Evolutionary conservation across 1,139 yeast genomes (phyloP).

Genomic region (Hemisphaericaspora xylofermentans): DNA sequence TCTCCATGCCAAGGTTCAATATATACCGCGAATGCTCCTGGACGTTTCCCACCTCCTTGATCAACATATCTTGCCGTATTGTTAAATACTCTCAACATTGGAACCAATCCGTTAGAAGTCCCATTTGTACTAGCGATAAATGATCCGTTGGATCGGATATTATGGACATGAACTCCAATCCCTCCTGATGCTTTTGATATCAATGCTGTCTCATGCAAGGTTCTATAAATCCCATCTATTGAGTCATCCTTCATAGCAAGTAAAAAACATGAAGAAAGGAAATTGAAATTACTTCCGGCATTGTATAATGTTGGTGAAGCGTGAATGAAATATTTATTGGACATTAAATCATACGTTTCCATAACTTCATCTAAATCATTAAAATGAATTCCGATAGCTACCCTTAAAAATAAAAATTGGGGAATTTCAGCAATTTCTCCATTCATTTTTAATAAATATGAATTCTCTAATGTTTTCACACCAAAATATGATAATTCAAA

Average conservation of each 20-base stretch:
- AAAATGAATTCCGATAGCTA: conserved; percentile 53
- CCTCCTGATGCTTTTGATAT: conserved; percentile 63
- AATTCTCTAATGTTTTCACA: conserved; percentile 49
- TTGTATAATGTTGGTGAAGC: conserved; percentile 58
- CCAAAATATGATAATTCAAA: conserved; percentile 50
- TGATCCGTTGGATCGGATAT: conserved; percentile 51
- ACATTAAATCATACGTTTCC: conserved; percentile 54
- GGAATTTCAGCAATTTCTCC: conserved; percentile 47
- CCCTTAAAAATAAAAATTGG: conserved; percentile 51
- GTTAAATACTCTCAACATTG: conserved; percentile 59
- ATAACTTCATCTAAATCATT: conserved; percentile 36
- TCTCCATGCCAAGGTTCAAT: conserved; percentile 65
- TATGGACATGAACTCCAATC: conserved; percentile 56
- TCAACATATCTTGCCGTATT: conserved; percentile 62
- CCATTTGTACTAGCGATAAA: conserved; percentile 56
- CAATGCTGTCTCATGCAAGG: conserved; percentile 53
- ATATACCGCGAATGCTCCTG: conserved; percentile 63
- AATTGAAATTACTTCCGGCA: conserved; percentile 50
- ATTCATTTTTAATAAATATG: conserved; percentile 41
- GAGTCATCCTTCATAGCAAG: conserved; percentile 60
- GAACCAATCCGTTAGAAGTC: conserved; percentile 54
- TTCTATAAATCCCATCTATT: conserved; percentile 56
- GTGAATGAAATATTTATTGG: conserved; percentile 50
- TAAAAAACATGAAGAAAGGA: conserved; percentile 54
- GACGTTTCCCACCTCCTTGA: conserved; percentile 63